Evolutionary conservation across 2,329 filamentous ascomycete genomes (phyloP).

Genomic region (Thermoascus crustaceus): DNA sequence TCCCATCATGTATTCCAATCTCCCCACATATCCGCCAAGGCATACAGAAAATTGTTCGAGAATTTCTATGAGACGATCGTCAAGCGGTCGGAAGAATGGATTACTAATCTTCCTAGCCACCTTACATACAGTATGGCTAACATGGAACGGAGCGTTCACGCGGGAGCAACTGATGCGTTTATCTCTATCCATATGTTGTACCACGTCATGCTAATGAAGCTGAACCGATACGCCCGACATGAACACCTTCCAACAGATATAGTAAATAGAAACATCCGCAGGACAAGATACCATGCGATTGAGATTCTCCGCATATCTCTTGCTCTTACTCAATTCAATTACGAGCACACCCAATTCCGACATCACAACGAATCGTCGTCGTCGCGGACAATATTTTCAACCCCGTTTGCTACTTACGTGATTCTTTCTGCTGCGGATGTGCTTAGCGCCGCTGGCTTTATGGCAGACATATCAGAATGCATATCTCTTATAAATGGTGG

Average conservation of each 20-base stretch:
- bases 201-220: constrained; percentile 54
- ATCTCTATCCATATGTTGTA: constrained; percentile 61
- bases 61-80: constrained; percentile 46
- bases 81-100: constrained; percentile 52
- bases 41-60: constrained; percentile 42
- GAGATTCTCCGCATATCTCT: constrained; percentile 44
- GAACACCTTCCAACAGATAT: constrained; percentile 34
- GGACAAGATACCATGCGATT: constrained; percentile 46
- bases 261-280: constrained; percentile 40
- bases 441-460: constrained; percentile 51
- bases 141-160: constrained; percentile 47
- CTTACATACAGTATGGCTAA: constrained; percentile 51
- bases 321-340: constrained; percentile 28
- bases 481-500: constrained; percentile 49
- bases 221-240: constrained; percentile 53
- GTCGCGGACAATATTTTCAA: constrained; percentile 40
- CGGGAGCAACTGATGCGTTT: constrained; percentile 51
- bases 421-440: constrained; percentile 59
- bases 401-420: constrained; percentile 56
- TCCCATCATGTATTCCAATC: constrained; percentile 52
- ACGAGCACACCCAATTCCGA: constrained; percentile 15
- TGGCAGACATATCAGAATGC: constrained; percentile 44
- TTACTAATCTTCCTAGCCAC: constrained; percentile 45
- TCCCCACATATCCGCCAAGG: constrained; percentile 35
- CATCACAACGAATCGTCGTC: constrained; percentile 11